Percentiles rank a stretch among this genome's conserved stretches.
These are phyloP conservation scores for Populus hybrid DNA, from an alignment of 441 rosid genomes.

Conservation along the genomic window DNA sequence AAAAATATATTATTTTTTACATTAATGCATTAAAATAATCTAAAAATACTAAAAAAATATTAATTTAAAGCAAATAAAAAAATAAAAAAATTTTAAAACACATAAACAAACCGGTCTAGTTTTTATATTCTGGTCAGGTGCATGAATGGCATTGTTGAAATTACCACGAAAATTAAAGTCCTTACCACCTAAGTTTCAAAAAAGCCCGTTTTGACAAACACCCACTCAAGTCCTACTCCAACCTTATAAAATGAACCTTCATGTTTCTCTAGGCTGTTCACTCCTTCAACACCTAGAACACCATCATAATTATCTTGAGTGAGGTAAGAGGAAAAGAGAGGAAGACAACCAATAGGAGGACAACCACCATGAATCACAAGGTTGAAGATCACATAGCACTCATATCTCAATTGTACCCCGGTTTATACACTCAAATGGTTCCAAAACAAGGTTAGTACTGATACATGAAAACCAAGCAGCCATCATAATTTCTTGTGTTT, in stretches of 20 bases:
- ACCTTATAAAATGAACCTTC: constrained; percentile 25
- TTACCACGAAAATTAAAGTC: constrained; percentile 5
- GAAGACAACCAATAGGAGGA: constrained; percentile 16
- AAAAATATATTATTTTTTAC: too few relatives aligned
- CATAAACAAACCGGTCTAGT: too few relatives aligned
- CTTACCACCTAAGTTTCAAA: background rate
- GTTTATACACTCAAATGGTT: constrained; percentile 35
- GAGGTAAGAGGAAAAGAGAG: background rate
- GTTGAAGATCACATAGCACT: constrained; percentile 44
- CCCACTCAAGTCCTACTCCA: constrained; percentile 13
- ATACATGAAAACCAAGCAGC: too few relatives aligned
- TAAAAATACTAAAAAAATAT: too few relatives aligned
- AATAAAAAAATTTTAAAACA: too few relatives aligned
- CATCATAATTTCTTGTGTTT: background rate
- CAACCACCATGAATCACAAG: constrained; percentile 30
- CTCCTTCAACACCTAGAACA: constrained; percentile 22
- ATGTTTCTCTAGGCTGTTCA: constrained; percentile 28
- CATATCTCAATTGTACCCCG: constrained; percentile 51
- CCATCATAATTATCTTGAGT: background rate
- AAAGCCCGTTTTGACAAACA: constrained; percentile 12
- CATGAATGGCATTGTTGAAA: constrained; percentile 28
- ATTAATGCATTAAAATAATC: too few relatives aligned
- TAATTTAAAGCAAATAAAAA: too few relatives aligned
- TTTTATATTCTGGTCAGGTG: background rate
- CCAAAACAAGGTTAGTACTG: constrained; percentile 53